phyloP scores from a whole-genome alignment of 371 early-diverging fungal species.

The Actinomucor elegans region DNA sequence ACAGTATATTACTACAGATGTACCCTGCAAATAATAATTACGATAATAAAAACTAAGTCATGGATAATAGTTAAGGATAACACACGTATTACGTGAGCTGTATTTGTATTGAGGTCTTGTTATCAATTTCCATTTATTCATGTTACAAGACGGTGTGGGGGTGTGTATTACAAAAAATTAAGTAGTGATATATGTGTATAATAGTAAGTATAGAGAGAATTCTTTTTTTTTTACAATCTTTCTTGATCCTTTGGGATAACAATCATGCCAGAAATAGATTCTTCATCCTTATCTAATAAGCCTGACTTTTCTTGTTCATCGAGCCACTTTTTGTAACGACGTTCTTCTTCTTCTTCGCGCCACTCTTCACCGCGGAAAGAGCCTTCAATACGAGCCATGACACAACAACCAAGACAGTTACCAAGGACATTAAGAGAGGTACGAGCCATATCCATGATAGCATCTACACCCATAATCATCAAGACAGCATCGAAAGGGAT shows the following conservation, averaged over 20 bases:
- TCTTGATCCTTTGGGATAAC: constrained; percentile 9
- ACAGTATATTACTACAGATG: too few species aligned
- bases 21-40: too few species aligned
- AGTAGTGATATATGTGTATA: too few species aligned
- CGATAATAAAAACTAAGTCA: too few species aligned
- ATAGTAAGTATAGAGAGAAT: too few species aligned
- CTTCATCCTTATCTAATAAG: background rate
- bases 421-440: constrained; percentile 74
- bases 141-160: too few species aligned
- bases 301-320: constrained; percentile 13
- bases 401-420: constrained; percentile 74
- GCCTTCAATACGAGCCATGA: constrained; percentile 75
- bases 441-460: constrained; percentile 80
- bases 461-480: constrained; percentile 75
- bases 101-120: too few species aligned
- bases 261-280: constrained; percentile 3
- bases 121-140: too few species aligned
- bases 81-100: too few species aligned
- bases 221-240: too few species aligned
- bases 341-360: constrained; percentile 40
- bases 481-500: constrained; percentile 59
- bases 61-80: too few species aligned
- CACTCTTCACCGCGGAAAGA: constrained; percentile 62
- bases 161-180: too few species aligned
- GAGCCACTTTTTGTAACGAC: constrained; percentile 32